These are phyloP conservation scores for Suhomyces sp. DNA, from an alignment of 805 yeast genomes.

Conservation along the genomic window DNA sequence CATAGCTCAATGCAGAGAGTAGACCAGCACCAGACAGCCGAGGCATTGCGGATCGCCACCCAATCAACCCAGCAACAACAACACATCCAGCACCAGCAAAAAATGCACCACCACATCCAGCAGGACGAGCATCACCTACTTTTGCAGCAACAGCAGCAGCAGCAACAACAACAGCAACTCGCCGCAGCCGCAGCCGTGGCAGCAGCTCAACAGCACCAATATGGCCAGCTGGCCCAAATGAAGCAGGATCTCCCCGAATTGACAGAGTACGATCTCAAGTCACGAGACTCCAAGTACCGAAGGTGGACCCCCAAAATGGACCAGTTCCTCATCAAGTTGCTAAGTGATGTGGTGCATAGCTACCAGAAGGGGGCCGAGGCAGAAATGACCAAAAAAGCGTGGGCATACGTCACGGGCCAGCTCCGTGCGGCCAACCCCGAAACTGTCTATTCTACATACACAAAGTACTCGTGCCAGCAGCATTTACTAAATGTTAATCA, in stretches of 20 bases:
- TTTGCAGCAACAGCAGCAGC: slow-evolving; percentile 13
- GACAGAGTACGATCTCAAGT: slow-evolving; percentile 30
- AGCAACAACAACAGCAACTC: slow-evolving; percentile 9
- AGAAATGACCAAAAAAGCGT: slow-evolving; percentile 34
- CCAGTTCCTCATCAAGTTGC: slow-evolving; percentile 27
- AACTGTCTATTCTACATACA: slow-evolving; percentile 39
- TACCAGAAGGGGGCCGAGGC: slow-evolving; percentile 28
- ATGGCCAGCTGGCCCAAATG: background rate
- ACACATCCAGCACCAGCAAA: slow-evolving; percentile 10
- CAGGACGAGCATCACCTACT: slow-evolving; percentile 10
- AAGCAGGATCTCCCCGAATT: slow-evolving; percentile 17
- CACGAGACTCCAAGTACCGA: slow-evolving; percentile 34
- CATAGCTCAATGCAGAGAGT: slow-evolving; percentile 7
- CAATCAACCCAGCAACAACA: slow-evolving; percentile 13
- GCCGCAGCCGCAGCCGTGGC: slow-evolving; percentile 7
- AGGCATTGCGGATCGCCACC: slow-evolving; percentile 19
- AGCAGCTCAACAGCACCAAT: slow-evolving; percentile 9
- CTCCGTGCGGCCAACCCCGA: slow-evolving; percentile 37
- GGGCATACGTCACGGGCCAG: slow-evolving; percentile 37
- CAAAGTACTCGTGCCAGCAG: slow-evolving; percentile 39
- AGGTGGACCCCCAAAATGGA: slow-evolving; percentile 41
- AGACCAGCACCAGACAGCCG: slow-evolving; percentile 18
- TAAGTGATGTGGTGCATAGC: slow-evolving; percentile 36
- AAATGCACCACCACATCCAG: slow-evolving; percentile 8
- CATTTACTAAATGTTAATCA: slow-evolving; percentile 36